Evolutionary conservation across 2,329 filamentous ascomycete species (phyloP), one percentile per base, ranked within the genome.

Genomic region (Colletotrichum gloeosporioides): DNA sequence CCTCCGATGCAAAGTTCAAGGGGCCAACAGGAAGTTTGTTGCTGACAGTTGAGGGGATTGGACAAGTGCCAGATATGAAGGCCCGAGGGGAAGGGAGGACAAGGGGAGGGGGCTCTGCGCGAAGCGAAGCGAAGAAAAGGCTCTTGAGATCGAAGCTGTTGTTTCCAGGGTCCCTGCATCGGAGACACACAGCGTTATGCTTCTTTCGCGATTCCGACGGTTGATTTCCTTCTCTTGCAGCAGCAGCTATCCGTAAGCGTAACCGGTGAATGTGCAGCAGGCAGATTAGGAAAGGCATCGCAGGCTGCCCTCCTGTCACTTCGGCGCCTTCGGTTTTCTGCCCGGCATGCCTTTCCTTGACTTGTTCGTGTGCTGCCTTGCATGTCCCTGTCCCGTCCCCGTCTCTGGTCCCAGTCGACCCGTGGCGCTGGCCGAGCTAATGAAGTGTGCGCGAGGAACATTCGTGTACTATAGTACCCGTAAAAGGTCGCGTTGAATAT

Each of bases 381-480:
- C 71, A 69, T 73, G 22, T 68, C 55, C 69, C 62, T 61, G 53
- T 62, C 36, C 65, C 59, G 53, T 63, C 39, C 61, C 44, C 34
- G 22, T 59, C 27, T 44, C 29, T 61, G 12, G 49, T 76, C 44
- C 70, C 44, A 62, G 31, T 65, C 31, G 32, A 73, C 73, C 73
- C 70, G 73, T 69, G 70, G 73, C 27, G 44, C 27, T 67, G 73
- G 73, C 57, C 70, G 61, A 68, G 63, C 70, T 76, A 76, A 65
- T 69, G 70, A 64, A 68, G 34, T 31, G 61, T 49, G 61, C 34
- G n/a, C 34, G 8, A 36, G 15, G 25, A 10, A 34, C 18, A 63
- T 53, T 63, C 32, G 69, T 61, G 31, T 32, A n/a, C n/a, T n/a
- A n/a, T n/a, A n/a, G n/a, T n/a, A 62, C 18, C 18, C 59, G 18